Evolutionary conservation across 2,329 filamentous ascomycete genomes (phyloP).

Genomic region (Furcasterigmium furcatum): DNA sequence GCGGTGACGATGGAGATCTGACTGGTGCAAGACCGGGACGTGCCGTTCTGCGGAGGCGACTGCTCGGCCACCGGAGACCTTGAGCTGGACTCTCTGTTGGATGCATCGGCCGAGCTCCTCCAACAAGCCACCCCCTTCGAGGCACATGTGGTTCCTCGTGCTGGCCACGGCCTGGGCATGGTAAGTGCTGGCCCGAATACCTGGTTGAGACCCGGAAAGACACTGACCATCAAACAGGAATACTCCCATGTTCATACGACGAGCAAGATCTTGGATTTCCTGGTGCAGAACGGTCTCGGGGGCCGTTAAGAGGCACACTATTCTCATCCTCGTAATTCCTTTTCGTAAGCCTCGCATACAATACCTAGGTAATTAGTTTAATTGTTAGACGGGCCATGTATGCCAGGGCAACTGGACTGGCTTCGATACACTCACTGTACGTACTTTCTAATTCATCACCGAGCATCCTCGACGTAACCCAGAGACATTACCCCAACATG

Average conservation of each 20-base stretch:
- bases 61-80: conserved; percentile 42
- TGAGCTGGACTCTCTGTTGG: conserved; percentile 37
- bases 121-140: conserved; percentile 44
- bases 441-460: too few species aligned
- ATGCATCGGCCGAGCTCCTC: conserved; percentile 35
- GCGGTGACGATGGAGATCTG: too few species aligned
- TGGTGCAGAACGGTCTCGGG: conserved; percentile 17
- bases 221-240: conserved; percentile 1
- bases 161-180: conserved; percentile 50
- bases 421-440: too few species aligned
- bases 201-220: neutral
- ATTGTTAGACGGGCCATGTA: too few species aligned
- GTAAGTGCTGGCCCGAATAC: conserved; percentile 12
- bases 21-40: conserved; percentile 33
- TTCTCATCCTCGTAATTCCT: too few species aligned
- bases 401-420: too few species aligned
- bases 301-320: too few species aligned
- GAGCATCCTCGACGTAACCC: too few species aligned
- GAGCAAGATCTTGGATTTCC: conserved; percentile 31
- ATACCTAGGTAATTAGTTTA: too few species aligned
- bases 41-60: conserved; percentile 61
- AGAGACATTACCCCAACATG: too few species aligned
- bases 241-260: conserved; percentile 30
- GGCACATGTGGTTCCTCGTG: conserved; percentile 48
- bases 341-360: too few species aligned